These are phyloP conservation scores for Verticillium isaacii DNA, from an alignment of 2,329 filamentous ascomycete species.

Conservation along the genomic window DNA sequence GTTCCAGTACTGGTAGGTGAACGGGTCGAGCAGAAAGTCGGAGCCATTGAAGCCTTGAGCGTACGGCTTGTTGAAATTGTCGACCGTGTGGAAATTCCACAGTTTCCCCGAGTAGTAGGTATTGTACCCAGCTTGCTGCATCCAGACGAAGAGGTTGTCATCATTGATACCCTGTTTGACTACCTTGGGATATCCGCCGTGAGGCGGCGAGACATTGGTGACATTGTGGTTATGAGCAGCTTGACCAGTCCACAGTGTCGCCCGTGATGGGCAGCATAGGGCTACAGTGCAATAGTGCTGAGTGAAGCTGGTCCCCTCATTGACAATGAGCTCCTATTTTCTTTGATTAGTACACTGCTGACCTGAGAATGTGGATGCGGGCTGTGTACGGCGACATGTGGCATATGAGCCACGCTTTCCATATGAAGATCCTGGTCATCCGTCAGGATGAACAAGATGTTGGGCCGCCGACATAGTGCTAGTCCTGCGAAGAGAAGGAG, in stretches of 20 bases:
- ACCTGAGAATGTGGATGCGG: neutral
- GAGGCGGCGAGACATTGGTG: neutral
- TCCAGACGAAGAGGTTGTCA: constrained; percentile 44
- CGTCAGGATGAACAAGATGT: constrained; percentile 19
- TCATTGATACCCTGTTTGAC: constrained; percentile 42
- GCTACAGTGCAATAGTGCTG: constrained; percentile 23
- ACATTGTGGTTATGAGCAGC: constrained; percentile 22
- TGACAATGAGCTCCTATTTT: constrained; percentile 13
- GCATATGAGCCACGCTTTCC: constrained; percentile 57
- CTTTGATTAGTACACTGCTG: constrained; percentile 1
- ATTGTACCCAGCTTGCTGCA: constrained; percentile 44
- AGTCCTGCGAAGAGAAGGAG: no score
- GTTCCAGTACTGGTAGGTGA: constrained; percentile 65
- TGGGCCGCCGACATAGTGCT: constrained; percentile 7
- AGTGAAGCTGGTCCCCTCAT: constrained; percentile 17
- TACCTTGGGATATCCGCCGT: constrained; percentile 42
- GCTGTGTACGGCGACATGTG: constrained; percentile 16
- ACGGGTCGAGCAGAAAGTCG: constrained; percentile 55
- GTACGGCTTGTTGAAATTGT: constrained; percentile 45
- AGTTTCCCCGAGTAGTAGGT: constrained; percentile 51
- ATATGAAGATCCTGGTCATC: constrained; percentile 21
- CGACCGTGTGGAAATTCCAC: constrained; percentile 42
- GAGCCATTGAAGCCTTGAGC: constrained; percentile 53
- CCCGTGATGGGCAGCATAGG: constrained; percentile 21
- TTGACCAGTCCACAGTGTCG: constrained; percentile 17